Base-by-base conservation (phyloP, 208 protist species). In the Polymyxa betae region DNA sequence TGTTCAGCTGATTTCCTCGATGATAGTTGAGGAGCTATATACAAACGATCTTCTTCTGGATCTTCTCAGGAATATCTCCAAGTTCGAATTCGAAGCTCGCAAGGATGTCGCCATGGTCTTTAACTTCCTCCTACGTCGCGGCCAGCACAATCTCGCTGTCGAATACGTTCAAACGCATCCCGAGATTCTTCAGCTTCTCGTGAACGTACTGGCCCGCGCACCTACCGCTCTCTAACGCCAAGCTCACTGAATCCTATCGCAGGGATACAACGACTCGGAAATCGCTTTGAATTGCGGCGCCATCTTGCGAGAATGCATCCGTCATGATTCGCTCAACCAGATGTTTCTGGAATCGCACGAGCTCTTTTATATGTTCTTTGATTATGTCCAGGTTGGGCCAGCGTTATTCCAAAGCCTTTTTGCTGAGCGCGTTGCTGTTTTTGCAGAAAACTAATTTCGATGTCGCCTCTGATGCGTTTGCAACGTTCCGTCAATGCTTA, bases 391-490 rank as follows among this genome's bases (percentile, higher is more conserved):
- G 52, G 72, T 95, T 38, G 12, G 52, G 49, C 10, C n/a, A n/a
- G n/a, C n/a, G n/a, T 52, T 52, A 35, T 89, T 35, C 35, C 38
- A 5, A 5, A 60, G 49, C 24, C 12, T 60, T 60, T 60, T 60
- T 60, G 5, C 49, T 29, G 24, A 60, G 24, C 12, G 24, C 24
- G 49, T 60, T 29, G 24, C 35, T 82, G 5, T 43, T 20, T 38
- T 54, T 49, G 5, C 64, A 92, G 88, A 89, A 45, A 35, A 38
- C 92, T 32, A 93, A 96, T 38, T 97, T 97, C 92, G 96, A 97
- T 82, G 93, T 97, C 20, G 95, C 95, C 0, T 96, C 94, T 10
- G 96, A 97, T 72, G 96, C 95, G 0, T 97, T 97, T 91, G 88
- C 95, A 32, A 96, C 96, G 0, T 96, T 97, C 92, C 96, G 94